Evolutionary conservation across 2,329 filamentous ascomycete genomes (phyloP).

Genomic region (Fusarium sp.): DNA sequence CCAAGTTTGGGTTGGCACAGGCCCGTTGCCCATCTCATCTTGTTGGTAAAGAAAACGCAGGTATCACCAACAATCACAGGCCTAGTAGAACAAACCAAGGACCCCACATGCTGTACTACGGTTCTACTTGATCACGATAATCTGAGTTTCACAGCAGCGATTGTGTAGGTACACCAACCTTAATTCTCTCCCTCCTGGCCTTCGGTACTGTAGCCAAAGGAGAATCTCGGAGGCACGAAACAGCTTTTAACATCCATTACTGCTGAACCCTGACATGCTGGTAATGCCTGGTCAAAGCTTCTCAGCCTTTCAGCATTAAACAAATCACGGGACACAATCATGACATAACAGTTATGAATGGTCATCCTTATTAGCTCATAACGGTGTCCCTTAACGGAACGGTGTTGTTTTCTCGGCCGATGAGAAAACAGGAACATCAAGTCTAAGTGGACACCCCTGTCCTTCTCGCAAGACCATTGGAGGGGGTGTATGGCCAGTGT

Average conservation of each 20-base stretch:
- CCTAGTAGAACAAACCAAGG: not conserved
- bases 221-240: not conserved
- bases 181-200: not conserved
- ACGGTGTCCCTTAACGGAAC: constrained; percentile 34
- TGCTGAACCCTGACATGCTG: not conserved
- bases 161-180: not conserved
- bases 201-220: not conserved
- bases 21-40: not conserved
- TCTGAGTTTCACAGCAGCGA: not conserved
- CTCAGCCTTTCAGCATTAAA: constrained; percentile 34
- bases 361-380: constrained; percentile 29
- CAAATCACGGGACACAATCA: constrained; percentile 36
- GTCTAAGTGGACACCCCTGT: constrained; percentile 17
- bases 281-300: constrained; percentile 24
- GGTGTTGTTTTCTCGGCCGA: constrained; percentile 45
- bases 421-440: constrained; percentile 41
- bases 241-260: constrained; percentile 1
- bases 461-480: not conserved
- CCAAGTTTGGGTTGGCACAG: not conserved
- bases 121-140: not conserved
- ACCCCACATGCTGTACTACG: not conserved
- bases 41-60: not conserved
- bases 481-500: not conserved
- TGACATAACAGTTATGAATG: constrained; percentile 23
- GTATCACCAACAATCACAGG: not conserved